A percentile compares a stretch with the other conserved stretches of the same genome.
Evolutionary conservation across 2,329 filamentous ascomycete species (phyloP).

Genomic region (Alternaria infectoria): DNA sequence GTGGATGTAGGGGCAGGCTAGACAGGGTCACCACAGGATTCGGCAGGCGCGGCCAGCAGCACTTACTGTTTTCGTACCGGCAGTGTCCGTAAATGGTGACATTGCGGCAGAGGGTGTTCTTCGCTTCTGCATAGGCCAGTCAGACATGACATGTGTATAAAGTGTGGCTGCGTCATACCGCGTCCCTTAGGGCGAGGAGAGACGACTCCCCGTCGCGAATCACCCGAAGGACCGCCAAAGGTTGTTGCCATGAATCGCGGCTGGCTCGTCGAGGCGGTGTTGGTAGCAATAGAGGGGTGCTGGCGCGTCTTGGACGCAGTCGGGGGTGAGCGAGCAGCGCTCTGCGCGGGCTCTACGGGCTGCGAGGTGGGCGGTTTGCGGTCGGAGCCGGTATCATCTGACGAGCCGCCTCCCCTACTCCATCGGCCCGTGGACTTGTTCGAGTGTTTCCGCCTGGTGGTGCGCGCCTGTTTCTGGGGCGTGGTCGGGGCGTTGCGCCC

Average conservation of each 20-base stretch:
- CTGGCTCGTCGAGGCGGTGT: slow-evolving; percentile 22
- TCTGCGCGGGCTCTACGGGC: slow-evolving; percentile 23
- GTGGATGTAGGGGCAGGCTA: slow-evolving; percentile 82
- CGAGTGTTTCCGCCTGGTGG: slow-evolving; percentile 35
- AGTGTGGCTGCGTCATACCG: slow-evolving; percentile 38
- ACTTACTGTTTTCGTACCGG: slow-evolving; percentile 80
- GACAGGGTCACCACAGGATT: slow-evolving; percentile 25
- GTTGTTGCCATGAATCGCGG: slow-evolving; percentile 46
- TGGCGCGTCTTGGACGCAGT: slow-evolving; percentile 24
- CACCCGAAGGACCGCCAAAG: slow-evolving; percentile 47
- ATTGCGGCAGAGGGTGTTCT: slow-evolving; percentile 90
- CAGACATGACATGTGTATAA: slow-evolving; percentile 20
- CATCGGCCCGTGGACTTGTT: slow-evolving; percentile 34
- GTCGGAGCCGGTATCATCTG: slow-evolving; percentile 37
- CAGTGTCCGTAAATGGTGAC: slow-evolving; percentile 93
- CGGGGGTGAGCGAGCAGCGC: slow-evolving; percentile 23
- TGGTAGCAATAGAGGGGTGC: slow-evolving; percentile 21
- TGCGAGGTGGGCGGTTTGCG: slow-evolving; percentile 30
- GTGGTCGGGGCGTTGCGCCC: slow-evolving; percentile 29
- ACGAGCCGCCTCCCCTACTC: slow-evolving; percentile 36
- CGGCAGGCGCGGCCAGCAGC: slow-evolving; percentile 4
- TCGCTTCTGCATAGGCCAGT: slow-evolving; percentile 61
- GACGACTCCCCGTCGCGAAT: slow-evolving; percentile 50
- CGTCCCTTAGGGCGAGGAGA: slow-evolving; percentile 54
- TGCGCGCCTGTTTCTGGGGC: slow-evolving; percentile 37